Base-by-base conservation (phyloP, 139 green algal genomes). In the Tetraselmis chui region DNA sequence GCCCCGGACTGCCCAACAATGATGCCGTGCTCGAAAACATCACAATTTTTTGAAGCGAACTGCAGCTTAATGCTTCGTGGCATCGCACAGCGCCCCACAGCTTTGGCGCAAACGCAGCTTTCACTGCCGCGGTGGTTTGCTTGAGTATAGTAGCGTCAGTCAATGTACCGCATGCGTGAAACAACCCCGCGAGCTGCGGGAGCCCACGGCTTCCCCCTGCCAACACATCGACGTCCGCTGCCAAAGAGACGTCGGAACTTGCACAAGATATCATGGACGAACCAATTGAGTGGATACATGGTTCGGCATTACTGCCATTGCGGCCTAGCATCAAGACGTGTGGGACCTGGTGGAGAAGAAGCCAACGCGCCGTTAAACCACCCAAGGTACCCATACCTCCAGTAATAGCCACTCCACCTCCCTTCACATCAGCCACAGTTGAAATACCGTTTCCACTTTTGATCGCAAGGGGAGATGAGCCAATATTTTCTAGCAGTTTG, bases 1-100 rank as follows among this genome's bases (percentile, higher is more conserved):
- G 90, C 1, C 88, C 89, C 45, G 76, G 89, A 86, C 76, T 82
- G 2, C 89, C 90, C 25, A 87, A 77, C 32, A 93, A 88, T 0
- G 90, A 80, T 1, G 90, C 85, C n/a, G 90, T 58, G n/a, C 84
- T 90, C 1, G 89, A 92, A 59, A 93, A 93, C 5, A 83, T 29
- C 59, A 83, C 83, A 29, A 85, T 27, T 1, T 31, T 32, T 0
- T n/a, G n/a, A 1, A 90, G 23, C 2, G 74, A 22, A 2, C 2
- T 31, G 25, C 26, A 22, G 2, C 18, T 77, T 5, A 77, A 18
- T 2, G n/a, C 74, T 22, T 29, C 45, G 45, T 67, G 45, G 45
- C 45, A 67, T 67, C 18, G 59, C 18, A 81, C 23, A 0, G 79
- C 29, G 76, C 82, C 83, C 0, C 67, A 11, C 2, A 82, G 28